phyloP scores from a whole-genome alignment of 352 stramenopile genomes.

The Elongisporangium prolatum region DNA sequence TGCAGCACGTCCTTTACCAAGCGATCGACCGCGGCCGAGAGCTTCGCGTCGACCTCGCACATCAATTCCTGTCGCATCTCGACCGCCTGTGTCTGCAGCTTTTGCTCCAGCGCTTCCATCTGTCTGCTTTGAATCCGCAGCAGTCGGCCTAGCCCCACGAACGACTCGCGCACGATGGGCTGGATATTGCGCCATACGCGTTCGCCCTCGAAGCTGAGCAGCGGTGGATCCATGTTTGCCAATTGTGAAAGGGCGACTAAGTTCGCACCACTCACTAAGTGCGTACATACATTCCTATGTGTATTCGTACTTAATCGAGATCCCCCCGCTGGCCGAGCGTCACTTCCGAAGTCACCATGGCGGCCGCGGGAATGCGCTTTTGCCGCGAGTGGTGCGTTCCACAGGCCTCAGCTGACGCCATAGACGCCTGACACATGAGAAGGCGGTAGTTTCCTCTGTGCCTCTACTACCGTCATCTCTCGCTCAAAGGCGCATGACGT shows the following conservation, averaged over 20 bases:
- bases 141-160: conserved; percentile 31
- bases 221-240: background rate
- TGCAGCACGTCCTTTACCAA: conserved; percentile 1
- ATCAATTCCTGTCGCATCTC: conserved; percentile 13
- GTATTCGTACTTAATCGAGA: background rate
- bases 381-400: conserved; percentile 79
- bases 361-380: conserved; percentile 84
- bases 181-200: conserved; percentile 68
- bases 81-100: conserved; percentile 9
- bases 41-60: conserved; percentile 11
- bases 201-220: conserved; percentile 27
- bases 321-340: background rate
- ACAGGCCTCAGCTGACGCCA: background rate
- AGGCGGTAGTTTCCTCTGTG: background rate
- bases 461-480: background rate
- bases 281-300: background rate
- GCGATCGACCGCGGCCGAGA: background rate
- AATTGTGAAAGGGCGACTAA: background rate
- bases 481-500: background rate
- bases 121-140: conserved; percentile 28
- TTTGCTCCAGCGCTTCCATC: conserved; percentile 10
- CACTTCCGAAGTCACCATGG: conserved; percentile 26
- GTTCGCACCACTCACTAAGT: background rate
- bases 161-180: conserved; percentile 31
- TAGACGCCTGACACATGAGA: background rate